Conservation (phyloP, 2,329 filamentous ascomycete species). For the Aureobasidium sp. region DNA sequence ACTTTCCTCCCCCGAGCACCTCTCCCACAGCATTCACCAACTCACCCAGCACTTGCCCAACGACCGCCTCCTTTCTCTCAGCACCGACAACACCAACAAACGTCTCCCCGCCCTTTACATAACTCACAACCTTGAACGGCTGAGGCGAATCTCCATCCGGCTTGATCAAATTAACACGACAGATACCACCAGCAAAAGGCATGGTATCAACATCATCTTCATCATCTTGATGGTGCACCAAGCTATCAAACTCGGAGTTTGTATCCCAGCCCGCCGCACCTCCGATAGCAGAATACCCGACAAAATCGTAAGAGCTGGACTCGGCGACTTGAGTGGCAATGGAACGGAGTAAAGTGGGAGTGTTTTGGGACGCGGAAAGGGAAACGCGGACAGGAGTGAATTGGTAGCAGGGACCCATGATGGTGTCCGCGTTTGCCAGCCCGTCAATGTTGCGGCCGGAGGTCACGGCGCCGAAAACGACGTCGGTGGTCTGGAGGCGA, state of each 20-base stretch:
- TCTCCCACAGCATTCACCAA: slow-evolving; percentile 35
- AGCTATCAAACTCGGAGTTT: slow-evolving; percentile 21
- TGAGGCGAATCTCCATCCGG: slow-evolving; percentile 50
- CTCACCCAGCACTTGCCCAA: slow-evolving; percentile 38
- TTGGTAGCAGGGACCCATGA: slow-evolving; percentile 60
- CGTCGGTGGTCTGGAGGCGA: slow-evolving; percentile 41
- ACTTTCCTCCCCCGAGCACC: background rate
- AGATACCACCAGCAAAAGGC: slow-evolving; percentile 29
- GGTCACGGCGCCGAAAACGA: slow-evolving; percentile 56
- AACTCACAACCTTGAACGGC: slow-evolving; percentile 57
- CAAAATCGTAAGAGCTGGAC: slow-evolving; percentile 28
- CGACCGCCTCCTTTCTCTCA: slow-evolving; percentile 39
- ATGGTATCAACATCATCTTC: slow-evolving; percentile 46
- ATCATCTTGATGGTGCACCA: slow-evolving; percentile 33
- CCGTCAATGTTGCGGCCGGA: slow-evolving; percentile 52
- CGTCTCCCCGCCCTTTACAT: slow-evolving; percentile 43
- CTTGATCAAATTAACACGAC: slow-evolving; percentile 29
- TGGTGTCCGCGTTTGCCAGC: slow-evolving; percentile 46
- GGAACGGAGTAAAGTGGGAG: slow-evolving; percentile 26
- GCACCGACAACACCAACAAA: slow-evolving; percentile 54
- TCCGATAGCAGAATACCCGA: slow-evolving; percentile 31
- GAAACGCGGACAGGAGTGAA: slow-evolving; percentile 56
- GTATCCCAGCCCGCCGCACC: background rate
- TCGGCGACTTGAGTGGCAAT: slow-evolving; percentile 31
- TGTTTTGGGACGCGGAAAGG: slow-evolving; percentile 42